A percentile compares a stretch with the other conserved stretches of the same genome.
phyloP scores from a whole-genome alignment of 352 stramenopile genomes.

The Phytophthora sansomeana region DNA sequence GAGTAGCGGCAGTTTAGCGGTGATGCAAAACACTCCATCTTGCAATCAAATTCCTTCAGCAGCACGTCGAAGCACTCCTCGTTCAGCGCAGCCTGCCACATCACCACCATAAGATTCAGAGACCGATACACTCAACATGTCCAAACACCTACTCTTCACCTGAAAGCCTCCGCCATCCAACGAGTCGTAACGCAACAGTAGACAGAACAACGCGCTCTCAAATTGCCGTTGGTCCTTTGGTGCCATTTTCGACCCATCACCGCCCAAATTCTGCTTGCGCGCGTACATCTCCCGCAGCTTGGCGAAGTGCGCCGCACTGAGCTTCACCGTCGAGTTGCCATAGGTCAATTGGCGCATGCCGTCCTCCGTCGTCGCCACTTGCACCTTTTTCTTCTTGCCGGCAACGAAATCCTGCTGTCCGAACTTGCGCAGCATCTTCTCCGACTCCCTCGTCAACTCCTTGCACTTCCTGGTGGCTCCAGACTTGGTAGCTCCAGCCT shows the following conservation, averaged over 20 bases:
- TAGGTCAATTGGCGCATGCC: slow-evolving; percentile 67
- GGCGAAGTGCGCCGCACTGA: slow-evolving; percentile 83
- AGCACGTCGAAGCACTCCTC: slow-evolving; percentile 94
- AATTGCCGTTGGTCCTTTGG: slow-evolving; percentile 55
- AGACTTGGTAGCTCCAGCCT: slow-evolving; percentile 69
- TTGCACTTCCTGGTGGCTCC: slow-evolving; percentile 75
- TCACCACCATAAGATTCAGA: slow-evolving; percentile 4
- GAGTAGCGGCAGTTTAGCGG: slow-evolving; percentile 95
- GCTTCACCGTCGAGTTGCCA: slow-evolving; percentile 73
- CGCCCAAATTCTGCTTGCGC: slow-evolving; percentile 41
- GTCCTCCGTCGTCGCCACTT: slow-evolving; percentile 41
- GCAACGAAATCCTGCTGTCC: slow-evolving; percentile 49
- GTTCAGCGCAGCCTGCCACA: slow-evolving; percentile 77
- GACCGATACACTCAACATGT: background rate
- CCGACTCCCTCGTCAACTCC: slow-evolving; percentile 59
- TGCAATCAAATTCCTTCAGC: slow-evolving; percentile 90
- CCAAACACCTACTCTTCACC: slow-evolving; percentile 27
- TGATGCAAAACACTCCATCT: slow-evolving; percentile 95
- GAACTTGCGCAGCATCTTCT: slow-evolving; percentile 64
- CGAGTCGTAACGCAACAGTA: slow-evolving; percentile 93
- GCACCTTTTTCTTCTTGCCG: slow-evolving; percentile 61
- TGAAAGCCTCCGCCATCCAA: slow-evolving; percentile 95
- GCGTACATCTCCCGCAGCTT: slow-evolving; percentile 91
- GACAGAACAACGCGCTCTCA: slow-evolving; percentile 83
- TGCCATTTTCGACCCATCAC: slow-evolving; percentile 25